Conservation (phyloP, 306 rosid genomes). For the Sphenostylis stenocarpa region DNA sequence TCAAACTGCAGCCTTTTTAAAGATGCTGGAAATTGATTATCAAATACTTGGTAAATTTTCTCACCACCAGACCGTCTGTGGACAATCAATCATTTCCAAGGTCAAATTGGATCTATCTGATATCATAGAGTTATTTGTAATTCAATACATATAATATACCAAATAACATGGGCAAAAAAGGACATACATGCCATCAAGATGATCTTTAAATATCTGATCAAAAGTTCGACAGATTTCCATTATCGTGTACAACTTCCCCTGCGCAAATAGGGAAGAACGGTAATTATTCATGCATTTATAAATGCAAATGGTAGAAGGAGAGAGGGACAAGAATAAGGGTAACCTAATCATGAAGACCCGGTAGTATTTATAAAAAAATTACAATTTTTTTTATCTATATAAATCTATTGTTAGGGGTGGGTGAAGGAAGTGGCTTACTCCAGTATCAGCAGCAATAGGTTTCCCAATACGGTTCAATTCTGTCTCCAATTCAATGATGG, state of each 20-base stretch:
- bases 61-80: constrained; percentile 92
- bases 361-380: not conserved
- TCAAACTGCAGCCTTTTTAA: constrained; percentile 92
- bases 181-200: constrained; percentile 94
- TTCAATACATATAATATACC: constrained; percentile 1
- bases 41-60: constrained; percentile 86
- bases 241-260: constrained; percentile 89
- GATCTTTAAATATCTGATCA: constrained; percentile 91
- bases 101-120: constrained; percentile 18
- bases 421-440: constrained; percentile 53
- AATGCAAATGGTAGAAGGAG: not conserved
- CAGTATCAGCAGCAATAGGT: constrained; percentile 90
- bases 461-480: constrained; percentile 91
- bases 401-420: not conserved
- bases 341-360: not conserved
- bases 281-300: constrained; percentile 7
- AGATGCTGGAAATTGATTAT: constrained; percentile 96
- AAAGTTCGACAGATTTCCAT: constrained; percentile 93
- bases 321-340: not conserved
- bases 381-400: not conserved
- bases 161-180: not conserved
- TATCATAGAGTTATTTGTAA: not conserved
- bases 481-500: constrained; percentile 80
- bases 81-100: constrained; percentile 31
- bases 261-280: constrained; percentile 41